Evolutionary conservation across 2,329 filamentous ascomycete species (phyloP), one percentile per base, ranked within the genome.

Genomic region (Colletotrichum limetticola): DNA sequence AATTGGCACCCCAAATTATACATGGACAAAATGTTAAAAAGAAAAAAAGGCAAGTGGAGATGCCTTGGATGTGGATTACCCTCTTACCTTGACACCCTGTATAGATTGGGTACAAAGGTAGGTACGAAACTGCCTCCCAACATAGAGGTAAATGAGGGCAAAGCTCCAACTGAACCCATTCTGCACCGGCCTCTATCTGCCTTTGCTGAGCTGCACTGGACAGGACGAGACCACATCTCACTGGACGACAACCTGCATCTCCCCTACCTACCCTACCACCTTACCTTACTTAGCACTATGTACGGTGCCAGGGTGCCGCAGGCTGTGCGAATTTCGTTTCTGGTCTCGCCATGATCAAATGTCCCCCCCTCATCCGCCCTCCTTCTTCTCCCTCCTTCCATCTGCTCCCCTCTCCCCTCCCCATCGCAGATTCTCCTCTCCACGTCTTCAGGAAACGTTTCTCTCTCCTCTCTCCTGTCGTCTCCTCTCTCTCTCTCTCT

Each of bases 371-470:
- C 67, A 76, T 66, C 73, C 71, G 68, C 67, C 62, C 57, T 66
- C 73, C 56, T 73, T 74, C 68, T 74, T 75, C 79, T 78, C 78
- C 76, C 72, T 76, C 70, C 63, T 76, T 74, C 71, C 72, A 74
- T 58, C 64, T 66, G 74, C 74, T 66, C 64, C 75, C 68, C 69
- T 70, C 74, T 64, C 72, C 49, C 32, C 60, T 22, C 75, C 71
- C 63, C 75, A 68, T 72, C 68, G 52, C 66, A 69, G 62, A 69
- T 71, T 55, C 42, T 66, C 65, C 64, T 71, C 65, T 55, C 56
- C n/a, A 32, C 28, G 60, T 32, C n/a, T 42, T 63, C 28, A 63
- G 60, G 28, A 63, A 63, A 35, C 42, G 19, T 42, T 62, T 62
- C 56, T 55, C 74, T 61, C 52, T 42, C 37, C 37, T 42, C 37